These are phyloP conservation scores for Geranium brycei DNA, from an alignment of 345 rosid species.

Conservation along the genomic window DNA sequence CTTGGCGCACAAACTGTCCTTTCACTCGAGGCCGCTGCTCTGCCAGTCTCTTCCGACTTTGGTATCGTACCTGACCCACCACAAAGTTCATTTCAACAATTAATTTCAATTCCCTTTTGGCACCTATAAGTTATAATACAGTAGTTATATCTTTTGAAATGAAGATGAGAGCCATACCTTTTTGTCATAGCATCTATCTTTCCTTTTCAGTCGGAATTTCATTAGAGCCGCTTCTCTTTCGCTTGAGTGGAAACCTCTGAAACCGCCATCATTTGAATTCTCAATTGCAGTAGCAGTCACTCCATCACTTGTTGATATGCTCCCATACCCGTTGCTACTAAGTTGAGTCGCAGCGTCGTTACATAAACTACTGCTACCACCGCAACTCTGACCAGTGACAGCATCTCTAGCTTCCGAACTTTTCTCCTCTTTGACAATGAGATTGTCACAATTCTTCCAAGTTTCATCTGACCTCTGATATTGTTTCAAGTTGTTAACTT, in stretches of 20 bases:
- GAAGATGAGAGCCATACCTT: conserved; percentile 36
- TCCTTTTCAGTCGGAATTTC: conserved; percentile 84
- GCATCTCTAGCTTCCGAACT: conserved; percentile 33
- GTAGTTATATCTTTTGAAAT: not conserved
- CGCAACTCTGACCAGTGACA: conserved; percentile 30
- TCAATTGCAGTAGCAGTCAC: conserved; percentile 36
- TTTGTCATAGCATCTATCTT: conserved; percentile 86
- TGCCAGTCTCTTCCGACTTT: conserved; percentile 61
- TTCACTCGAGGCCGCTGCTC: conserved; percentile 65
- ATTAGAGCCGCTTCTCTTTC: conserved; percentile 76
- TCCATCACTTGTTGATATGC: conserved; percentile 22
- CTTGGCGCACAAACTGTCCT: conserved; percentile 69
- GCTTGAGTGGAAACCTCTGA: conserved; percentile 20
- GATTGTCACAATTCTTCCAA: conserved; percentile 26
- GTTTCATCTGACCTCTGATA: conserved; percentile 23
- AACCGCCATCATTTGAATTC: conserved; percentile 36
- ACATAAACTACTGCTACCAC: conserved; percentile 59
- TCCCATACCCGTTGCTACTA: conserved; percentile 34
- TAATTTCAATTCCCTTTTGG: no score
- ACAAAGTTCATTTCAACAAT: not conserved
- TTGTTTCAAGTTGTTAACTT: not conserved
- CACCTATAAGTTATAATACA: no score
- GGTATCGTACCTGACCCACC: conserved; percentile 51
- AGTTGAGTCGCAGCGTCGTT: conserved; percentile 31
- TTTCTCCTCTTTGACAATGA: conserved; percentile 15